Evolutionary conservation across 2,329 filamentous ascomycete genomes (phyloP).

Genomic region (Cyphellophora europaea): DNA sequence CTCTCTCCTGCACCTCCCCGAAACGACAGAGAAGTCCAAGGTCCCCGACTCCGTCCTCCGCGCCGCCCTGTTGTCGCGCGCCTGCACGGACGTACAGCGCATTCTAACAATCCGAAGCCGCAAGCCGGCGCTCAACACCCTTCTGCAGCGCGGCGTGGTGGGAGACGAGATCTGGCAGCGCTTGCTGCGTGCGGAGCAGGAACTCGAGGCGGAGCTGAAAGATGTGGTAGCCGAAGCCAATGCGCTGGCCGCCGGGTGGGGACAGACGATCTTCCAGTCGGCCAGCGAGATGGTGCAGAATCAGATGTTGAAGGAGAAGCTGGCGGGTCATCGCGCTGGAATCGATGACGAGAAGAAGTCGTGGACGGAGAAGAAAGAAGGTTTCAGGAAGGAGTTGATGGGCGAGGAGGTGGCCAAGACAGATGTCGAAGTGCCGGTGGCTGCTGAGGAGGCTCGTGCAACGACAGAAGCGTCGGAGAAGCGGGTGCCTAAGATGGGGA

Average conservation of each 20-base stretch:
- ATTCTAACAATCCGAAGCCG: constrained; percentile 81
- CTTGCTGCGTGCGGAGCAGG: constrained; percentile 85
- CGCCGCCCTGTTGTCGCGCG: constrained; percentile 78
- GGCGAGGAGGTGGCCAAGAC: constrained; percentile 14
- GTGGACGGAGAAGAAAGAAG: constrained; percentile 76
- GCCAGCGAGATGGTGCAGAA: constrained; percentile 94
- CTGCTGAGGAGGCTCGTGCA: not conserved
- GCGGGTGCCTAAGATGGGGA: not conserved
- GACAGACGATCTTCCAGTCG: constrained; percentile 90
- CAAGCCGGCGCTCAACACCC: constrained; percentile 74
- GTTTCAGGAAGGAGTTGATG: constrained; percentile 79
- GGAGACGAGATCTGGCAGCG: constrained; percentile 94
- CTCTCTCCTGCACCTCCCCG: constrained; percentile 73
- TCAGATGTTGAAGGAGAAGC: constrained; percentile 60
- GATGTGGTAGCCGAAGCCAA: constrained; percentile 89
- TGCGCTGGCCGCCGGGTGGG: constrained; percentile 79
- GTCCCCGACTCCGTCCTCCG: constrained; percentile 80
- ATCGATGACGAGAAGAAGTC: constrained; percentile 69
- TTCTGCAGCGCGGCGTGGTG: constrained; percentile 84
- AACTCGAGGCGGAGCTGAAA: constrained; percentile 90
- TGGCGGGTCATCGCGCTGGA: constrained; percentile 66
- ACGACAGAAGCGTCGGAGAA: too few relatives aligned
- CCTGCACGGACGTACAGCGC: constrained; percentile 84
- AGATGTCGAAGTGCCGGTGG: not conserved
- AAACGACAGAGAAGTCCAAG: constrained; percentile 27